Conservation (phyloP, 176 grass and related monocot genomes). For the Raddia guianensis region DNA sequence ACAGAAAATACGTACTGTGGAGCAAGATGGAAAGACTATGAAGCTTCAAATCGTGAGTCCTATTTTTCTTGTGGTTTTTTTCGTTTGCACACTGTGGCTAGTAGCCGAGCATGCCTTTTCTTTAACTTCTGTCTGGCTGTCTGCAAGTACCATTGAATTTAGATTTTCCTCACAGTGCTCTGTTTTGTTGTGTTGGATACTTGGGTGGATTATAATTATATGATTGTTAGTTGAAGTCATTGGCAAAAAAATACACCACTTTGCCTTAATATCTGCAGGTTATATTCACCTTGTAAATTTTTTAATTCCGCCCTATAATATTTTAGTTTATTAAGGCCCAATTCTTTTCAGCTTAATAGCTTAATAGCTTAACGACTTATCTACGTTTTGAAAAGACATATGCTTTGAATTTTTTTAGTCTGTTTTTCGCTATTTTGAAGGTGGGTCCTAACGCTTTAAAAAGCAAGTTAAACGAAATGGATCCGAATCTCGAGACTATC, state of each 20-base stretch:
- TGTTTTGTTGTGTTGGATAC: neutral
- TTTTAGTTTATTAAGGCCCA: neutral
- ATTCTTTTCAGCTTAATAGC: no score
- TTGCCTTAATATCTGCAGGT: neutral
- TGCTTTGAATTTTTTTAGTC: no score
- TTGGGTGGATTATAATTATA: neutral
- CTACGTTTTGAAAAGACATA: no score
- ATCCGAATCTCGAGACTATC: no score
- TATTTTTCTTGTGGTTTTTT: neutral
- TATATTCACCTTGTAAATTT: neutral
- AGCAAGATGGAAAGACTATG: conserved; percentile 79
- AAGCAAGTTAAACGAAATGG: no score
- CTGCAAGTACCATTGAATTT: neutral
- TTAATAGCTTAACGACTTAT: no score
- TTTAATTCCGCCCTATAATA: neutral
- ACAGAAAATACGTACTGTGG: conserved; percentile 79
- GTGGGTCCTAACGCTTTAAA: no score
- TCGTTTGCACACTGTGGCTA: neutral
- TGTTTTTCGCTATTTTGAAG: no score
- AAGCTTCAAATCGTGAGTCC: conserved; percentile 81
- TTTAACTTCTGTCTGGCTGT: neutral
- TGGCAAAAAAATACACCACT: neutral
- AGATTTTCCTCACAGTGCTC: neutral
- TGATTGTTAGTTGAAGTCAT: neutral
- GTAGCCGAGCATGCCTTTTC: neutral